Evolutionary conservation across 140 eudicot genomes (phyloP).

Genomic region (Senecio squalidus): DNA sequence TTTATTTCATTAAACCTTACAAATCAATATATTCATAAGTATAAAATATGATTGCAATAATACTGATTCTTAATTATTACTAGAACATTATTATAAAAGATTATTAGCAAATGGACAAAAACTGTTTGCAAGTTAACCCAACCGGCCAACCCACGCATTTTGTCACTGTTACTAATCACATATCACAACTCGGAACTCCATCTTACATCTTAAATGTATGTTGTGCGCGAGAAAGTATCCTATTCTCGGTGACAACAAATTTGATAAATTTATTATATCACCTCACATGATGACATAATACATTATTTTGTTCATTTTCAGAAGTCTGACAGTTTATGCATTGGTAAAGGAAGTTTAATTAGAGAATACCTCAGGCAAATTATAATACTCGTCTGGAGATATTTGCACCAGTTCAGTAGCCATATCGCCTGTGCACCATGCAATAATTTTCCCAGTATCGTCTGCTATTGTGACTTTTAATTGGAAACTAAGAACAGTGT

Average conservation of each 20-base stretch:
- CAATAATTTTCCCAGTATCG: slow-evolving; percentile 47
- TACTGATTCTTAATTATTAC: background rate
- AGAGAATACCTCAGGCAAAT: slow-evolving; percentile 66
- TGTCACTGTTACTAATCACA: background rate
- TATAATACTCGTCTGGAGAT: slow-evolving; percentile 73
- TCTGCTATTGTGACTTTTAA: slow-evolving; percentile 73
- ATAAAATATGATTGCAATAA: too few relatives aligned
- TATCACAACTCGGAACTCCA: background rate
- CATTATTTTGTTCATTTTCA: background rate
- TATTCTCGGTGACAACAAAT: background rate
- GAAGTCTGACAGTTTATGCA: background rate
- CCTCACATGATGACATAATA: background rate
- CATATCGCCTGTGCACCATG: slow-evolving; percentile 85
- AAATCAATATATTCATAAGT: background rate
- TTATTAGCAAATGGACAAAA: background rate
- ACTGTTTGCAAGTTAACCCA: background rate
- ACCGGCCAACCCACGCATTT: too few relatives aligned
- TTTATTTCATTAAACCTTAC: background rate
- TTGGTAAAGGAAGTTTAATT: slow-evolving; percentile 8
- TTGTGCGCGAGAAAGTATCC: background rate
- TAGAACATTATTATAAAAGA: background rate
- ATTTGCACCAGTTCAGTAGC: slow-evolving; percentile 86
- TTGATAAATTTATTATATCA: background rate
- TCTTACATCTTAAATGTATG: background rate
- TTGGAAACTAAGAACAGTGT: slow-evolving; percentile 51